A percentile compares a stretch with the other conserved stretches of the same genome.
These are phyloP conservation scores for Phytophthora colocasiae DNA, from an alignment of 352 stramenopile genomes.

Conservation along the genomic window DNA sequence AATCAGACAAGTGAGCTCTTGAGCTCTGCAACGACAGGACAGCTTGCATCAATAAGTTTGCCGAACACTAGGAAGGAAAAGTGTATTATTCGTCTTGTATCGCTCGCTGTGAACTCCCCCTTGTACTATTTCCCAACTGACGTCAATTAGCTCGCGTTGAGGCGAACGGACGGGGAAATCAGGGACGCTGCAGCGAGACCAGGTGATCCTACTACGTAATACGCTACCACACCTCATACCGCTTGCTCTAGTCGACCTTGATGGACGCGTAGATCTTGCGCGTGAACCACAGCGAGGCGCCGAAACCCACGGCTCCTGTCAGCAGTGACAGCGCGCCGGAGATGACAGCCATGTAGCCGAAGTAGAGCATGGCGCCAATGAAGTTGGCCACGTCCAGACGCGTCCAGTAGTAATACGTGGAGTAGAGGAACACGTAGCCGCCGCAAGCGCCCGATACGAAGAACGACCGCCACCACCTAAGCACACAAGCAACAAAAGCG, in stretches of 20 bases:
- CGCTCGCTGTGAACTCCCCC: background rate
- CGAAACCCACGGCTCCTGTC: constrained; percentile 96
- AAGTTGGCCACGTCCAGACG: constrained; percentile 95
- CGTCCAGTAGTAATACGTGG: constrained; percentile 98
- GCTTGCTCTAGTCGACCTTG: constrained; percentile 49
- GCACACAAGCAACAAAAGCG: background rate
- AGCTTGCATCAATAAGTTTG: constrained; percentile 2
- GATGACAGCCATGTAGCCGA: constrained; percentile 99
- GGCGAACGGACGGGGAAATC: constrained; percentile 7
- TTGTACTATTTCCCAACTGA: background rate
- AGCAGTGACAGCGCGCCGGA: constrained; percentile 96
- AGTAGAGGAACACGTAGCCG: constrained; percentile 99
- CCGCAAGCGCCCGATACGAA: constrained; percentile 96
- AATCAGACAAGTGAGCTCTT: constrained; percentile 16
- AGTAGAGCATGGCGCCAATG: constrained; percentile 94
- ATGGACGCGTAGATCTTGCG: constrained; percentile 96
- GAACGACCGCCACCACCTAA: constrained; percentile 98
- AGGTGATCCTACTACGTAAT: constrained; percentile 25
- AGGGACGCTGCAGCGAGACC: background rate
- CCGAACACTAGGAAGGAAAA: constrained; percentile 33
- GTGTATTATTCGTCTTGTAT: constrained; percentile 35
- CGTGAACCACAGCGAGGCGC: constrained; percentile 98
- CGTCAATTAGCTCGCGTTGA: constrained; percentile 13
- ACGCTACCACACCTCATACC: constrained; percentile 1
- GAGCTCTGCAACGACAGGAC: constrained; percentile 25